Base-by-base conservation (phyloP, 495 filamentous ascomycete species). In the Penicillium nucicola region DNA sequence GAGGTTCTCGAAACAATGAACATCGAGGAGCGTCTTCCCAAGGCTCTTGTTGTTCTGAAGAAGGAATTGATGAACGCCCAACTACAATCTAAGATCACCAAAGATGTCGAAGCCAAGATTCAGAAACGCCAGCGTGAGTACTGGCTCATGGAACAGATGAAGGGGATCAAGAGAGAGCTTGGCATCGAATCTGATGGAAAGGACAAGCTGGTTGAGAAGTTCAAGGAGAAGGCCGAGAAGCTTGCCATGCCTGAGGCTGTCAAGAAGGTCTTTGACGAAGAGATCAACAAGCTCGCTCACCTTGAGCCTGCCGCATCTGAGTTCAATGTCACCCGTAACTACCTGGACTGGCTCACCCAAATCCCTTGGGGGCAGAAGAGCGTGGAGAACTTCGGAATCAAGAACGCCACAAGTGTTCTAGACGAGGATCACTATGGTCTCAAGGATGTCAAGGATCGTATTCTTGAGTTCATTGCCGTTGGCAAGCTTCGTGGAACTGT, bases 131-230 rank as follows among this genome's bases (percentile, higher is more conserved):
- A 99, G 64, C 85, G 93, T 23, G 95, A 99, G 61, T 99, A 99
- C 74, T 99, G 90, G 89, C 74, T 99, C 15, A 92, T 93, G 89
- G 93, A 99, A 67, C 95, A 99, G 62, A 95, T 97, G 92, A 97
- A 97, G 72, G 95, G 90, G n/a, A 97, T 99, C 61, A 85, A 88
- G 52, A 79, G 92, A 45, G 95, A 99, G 66, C 79, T 99, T 17
- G 95, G 95, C 12, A 90, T 97, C 47, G 95, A 97, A 68, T 93
- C 89, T 3, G 93, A 99, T 60, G 93, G 95, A 28, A 99, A 96
- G 67, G 93, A 99, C 51, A 97, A 96, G 70, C 79, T 99, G 20
- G 88, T 97, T 2, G 95, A 97, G 69, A 93, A 87, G 62, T 99
- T 97, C 72, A 92, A 87, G 69, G 92, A 96, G 65, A 97, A 96